These are phyloP conservation scores for Nannochloropsis salina DNA, from an alignment of 108 stramenopile species.

Conservation along the genomic window DNA sequence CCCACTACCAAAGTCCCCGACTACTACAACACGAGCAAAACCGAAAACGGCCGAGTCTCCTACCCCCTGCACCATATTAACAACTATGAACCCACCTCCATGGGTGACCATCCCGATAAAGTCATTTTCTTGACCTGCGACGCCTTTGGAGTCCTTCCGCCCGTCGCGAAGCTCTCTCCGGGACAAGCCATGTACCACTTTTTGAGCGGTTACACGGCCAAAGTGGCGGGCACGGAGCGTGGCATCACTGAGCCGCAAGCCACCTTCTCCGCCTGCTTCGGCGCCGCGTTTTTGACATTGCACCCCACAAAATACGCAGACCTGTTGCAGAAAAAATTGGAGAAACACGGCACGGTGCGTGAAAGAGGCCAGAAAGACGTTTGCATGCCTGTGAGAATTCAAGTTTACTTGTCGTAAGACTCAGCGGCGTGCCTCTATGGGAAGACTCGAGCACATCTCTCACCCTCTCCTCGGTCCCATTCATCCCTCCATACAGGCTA, in stretches of 20 bases:
- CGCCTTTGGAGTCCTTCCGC: conserved; percentile 94
- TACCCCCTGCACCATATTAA: conserved; percentile 91
- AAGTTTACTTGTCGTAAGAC: no score
- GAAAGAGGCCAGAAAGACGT: no score
- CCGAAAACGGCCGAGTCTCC: conserved; percentile 95
- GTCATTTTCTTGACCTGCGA: conserved; percentile 94
- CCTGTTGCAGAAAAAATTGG: conserved; percentile 80
- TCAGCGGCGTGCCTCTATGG: no score
- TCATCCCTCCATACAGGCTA: not conserved
- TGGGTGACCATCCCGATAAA: conserved; percentile 89
- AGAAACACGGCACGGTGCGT: conserved; percentile 71
- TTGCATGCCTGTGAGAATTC: no score
- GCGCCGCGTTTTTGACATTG: conserved; percentile 93
- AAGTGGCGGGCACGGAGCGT: conserved; percentile 96
- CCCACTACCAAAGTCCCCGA: conserved; percentile 60
- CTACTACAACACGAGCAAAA: conserved; percentile 80
- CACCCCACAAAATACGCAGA: conserved; percentile 91
- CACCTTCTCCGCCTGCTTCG: conserved; percentile 91
- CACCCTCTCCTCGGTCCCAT: not conserved
- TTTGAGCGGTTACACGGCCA: conserved; percentile 92
- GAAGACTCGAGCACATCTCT: not conserved
- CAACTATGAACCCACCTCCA: conserved; percentile 71
- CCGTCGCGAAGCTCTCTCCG: conserved; percentile 79
- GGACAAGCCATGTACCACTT: conserved; percentile 97
- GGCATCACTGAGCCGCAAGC: conserved; percentile 86